Percentiles rank a stretch among this genome's conserved stretches.
These are phyloP conservation scores for Sesbania bispinosa DNA, from an alignment of 306 rosid genomes.

Conservation along the genomic window DNA sequence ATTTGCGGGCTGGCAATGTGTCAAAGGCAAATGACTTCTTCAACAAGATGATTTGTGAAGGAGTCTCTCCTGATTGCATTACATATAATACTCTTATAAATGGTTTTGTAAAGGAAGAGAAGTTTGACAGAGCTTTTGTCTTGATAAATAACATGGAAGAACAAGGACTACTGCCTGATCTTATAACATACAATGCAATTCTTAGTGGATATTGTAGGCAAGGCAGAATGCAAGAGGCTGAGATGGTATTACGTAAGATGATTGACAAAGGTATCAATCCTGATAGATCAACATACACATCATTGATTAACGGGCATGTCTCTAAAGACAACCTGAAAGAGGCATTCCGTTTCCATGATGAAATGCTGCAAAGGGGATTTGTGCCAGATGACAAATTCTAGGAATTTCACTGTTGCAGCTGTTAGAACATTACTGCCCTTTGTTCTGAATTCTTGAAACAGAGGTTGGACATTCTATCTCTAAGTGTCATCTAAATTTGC, in stretches of 20 bases:
- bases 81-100: conserved; percentile 79
- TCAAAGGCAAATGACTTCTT: conserved; percentile 58
- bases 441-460: conserved; percentile 16
- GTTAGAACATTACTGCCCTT: not conserved
- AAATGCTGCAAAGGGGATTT: conserved; percentile 87
- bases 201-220: conserved; percentile 66
- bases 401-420: conserved; percentile 6
- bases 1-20: conserved; percentile 57
- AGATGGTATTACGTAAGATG: conserved; percentile 71
- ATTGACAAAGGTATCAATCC: conserved; percentile 68
- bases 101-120: conserved; percentile 74
- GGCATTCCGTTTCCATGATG: conserved; percentile 87
- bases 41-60: conserved; percentile 60
- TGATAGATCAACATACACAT: conserved; percentile 68
- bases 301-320: conserved; percentile 80
- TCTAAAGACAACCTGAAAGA: conserved; percentile 77
- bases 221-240: conserved; percentile 80
- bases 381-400: conserved; percentile 86
- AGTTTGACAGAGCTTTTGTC: conserved; percentile 60
- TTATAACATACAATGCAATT: conserved; percentile 67
- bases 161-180: conserved; percentile 61
- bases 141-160: conserved; percentile 65
- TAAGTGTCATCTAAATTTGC: not conserved
- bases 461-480: conserved; percentile 32
- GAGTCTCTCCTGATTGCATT: conserved; percentile 65